phyloP scores from a whole-genome alignment of 495 filamentous ascomycete genomes.

The Aspergillus indologenus region DNA sequence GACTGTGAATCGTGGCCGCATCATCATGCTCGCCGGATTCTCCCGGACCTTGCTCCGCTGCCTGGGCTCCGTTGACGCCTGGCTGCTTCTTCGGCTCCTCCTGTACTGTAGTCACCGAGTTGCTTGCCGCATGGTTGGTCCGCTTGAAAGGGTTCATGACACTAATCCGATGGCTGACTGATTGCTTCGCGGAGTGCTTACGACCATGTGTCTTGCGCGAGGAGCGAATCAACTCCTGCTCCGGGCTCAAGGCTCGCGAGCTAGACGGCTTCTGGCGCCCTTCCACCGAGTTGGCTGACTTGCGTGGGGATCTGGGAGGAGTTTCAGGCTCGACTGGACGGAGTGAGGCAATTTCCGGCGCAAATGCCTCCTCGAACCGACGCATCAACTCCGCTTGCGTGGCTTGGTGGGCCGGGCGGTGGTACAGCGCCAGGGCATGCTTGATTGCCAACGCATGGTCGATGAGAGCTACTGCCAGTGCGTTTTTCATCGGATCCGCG shows the following conservation, averaged over 20 bases:
- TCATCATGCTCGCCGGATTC: slow-evolving; percentile 31
- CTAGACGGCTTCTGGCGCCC: slow-evolving; percentile 23
- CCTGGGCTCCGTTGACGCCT: slow-evolving; percentile 23
- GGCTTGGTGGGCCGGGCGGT: slow-evolving; percentile 55
- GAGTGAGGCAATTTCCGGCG: slow-evolving; percentile 43
- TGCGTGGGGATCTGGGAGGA: slow-evolving; percentile 26
- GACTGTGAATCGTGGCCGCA: slow-evolving; percentile 44
- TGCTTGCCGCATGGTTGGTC: slow-evolving; percentile 33
- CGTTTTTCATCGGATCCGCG: slow-evolving; percentile 70
- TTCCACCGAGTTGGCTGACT: slow-evolving; percentile 24
- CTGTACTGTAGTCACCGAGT: slow-evolving; percentile 39
- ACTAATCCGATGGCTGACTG: slow-evolving; percentile 47
- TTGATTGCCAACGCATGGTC: slow-evolving; percentile 88
- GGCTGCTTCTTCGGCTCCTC: slow-evolving; percentile 18
- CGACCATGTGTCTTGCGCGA: slow-evolving; percentile 33
- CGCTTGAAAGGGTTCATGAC: slow-evolving; percentile 50
- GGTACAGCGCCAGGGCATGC: slow-evolving; percentile 70
- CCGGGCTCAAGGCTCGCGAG: slow-evolving; percentile 37
- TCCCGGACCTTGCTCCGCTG: slow-evolving; percentile 14
- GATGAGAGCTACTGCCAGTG: slow-evolving; percentile 78
- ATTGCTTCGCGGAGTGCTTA: slow-evolving; percentile 38
- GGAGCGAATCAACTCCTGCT: slow-evolving; percentile 38
- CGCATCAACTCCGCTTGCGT: slow-evolving; percentile 54
- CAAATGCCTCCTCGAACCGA: slow-evolving; percentile 46
- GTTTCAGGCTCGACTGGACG: slow-evolving; percentile 26